These are phyloP conservation scores for Aspergillus aculeatinus DNA, from an alignment of 2,329 filamentous ascomycete species.

Conservation along the genomic window DNA sequence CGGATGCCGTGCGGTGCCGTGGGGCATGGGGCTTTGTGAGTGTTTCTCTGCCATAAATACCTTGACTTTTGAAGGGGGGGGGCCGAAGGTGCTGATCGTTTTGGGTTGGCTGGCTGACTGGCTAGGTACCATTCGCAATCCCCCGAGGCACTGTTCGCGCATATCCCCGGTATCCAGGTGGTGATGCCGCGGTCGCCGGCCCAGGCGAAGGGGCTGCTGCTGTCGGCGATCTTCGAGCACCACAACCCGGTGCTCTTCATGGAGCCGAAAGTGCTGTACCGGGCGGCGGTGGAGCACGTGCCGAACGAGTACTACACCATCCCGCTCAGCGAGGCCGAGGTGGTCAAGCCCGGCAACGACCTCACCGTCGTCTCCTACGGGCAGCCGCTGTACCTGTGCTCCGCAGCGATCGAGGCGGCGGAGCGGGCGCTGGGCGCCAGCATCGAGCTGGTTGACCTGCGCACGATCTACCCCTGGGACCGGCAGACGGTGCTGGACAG, in stretches of 20 bases:
- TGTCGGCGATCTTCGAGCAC: conserved; percentile 69
- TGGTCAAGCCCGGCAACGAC: conserved; percentile 76
- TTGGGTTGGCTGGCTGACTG: not conserved
- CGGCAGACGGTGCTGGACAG: conserved; percentile 75
- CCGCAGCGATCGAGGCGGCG: conserved; percentile 70
- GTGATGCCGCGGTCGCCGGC: conserved; percentile 81
- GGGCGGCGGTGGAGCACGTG: conserved; percentile 88
- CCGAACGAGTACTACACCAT: conserved; percentile 78
- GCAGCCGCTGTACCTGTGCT: conserved; percentile 82
- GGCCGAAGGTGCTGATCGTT: not conserved
- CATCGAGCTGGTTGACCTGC: conserved; percentile 81
- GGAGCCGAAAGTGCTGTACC: conserved; percentile 91
- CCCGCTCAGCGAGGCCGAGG: conserved; percentile 79
- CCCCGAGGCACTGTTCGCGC: conserved; percentile 83
- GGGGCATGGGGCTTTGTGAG: conserved; percentile 75
- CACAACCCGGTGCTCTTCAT: conserved; percentile 90
- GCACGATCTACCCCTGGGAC: conserved; percentile 92
- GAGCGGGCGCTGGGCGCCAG: conserved; percentile 73
- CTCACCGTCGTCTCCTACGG: conserved; percentile 86
- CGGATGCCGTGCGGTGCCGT: conserved; percentile 89
- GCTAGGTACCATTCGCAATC: conserved; percentile 77
- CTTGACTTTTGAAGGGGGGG: too few relatives aligned
- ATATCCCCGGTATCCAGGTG: conserved; percentile 80
- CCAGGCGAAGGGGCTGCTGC: conserved; percentile 83
- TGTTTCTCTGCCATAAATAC: not conserved